Evolutionary conservation across 2,329 filamentous ascomycete genomes (phyloP).

Genomic region (Graphium sp.): DNA sequence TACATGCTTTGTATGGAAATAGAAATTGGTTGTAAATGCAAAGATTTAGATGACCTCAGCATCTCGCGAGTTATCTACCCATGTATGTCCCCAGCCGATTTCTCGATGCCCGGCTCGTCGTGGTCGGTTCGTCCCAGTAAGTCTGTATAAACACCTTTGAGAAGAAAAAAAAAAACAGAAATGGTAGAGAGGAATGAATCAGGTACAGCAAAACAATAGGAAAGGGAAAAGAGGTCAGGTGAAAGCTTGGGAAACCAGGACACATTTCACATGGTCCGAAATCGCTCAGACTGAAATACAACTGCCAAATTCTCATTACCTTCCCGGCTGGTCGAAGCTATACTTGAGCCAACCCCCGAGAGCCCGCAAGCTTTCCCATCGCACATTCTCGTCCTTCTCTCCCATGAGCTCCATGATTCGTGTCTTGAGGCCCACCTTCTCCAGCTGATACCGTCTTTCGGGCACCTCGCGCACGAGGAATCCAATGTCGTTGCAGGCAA

Average conservation of each 20-base stretch:
- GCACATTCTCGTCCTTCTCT: constrained; percentile 70
- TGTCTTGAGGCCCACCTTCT: constrained; percentile 71
- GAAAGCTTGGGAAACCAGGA: no score
- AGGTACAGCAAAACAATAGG: no score
- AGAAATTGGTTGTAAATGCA: no score
- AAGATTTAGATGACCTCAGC: no score
- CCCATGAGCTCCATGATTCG: constrained; percentile 90
- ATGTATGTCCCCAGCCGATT: no score
- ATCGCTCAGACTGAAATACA: not conserved
- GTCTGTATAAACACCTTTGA: not conserved
- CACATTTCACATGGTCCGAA: no score
- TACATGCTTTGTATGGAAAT: no score
- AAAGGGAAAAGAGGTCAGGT: no score
- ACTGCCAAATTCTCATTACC: not conserved
- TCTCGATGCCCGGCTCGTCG: no score
- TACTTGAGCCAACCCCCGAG: constrained; percentile 52
- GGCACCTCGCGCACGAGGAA: constrained; percentile 77
- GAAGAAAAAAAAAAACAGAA: constrained; percentile 1
- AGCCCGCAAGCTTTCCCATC: constrained; percentile 84
- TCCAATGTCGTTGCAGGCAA: constrained; percentile 88
- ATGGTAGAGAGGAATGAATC: no score
- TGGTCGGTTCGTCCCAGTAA: no score
- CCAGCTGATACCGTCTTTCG: constrained; percentile 62
- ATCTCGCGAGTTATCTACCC: no score
- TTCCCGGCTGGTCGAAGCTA: constrained; percentile 28